These are phyloP conservation scores for Cryptococcus jaspeensis DNA, from an alignment of 1,284 basidiomycete genomes.

Conservation along the genomic window DNA sequence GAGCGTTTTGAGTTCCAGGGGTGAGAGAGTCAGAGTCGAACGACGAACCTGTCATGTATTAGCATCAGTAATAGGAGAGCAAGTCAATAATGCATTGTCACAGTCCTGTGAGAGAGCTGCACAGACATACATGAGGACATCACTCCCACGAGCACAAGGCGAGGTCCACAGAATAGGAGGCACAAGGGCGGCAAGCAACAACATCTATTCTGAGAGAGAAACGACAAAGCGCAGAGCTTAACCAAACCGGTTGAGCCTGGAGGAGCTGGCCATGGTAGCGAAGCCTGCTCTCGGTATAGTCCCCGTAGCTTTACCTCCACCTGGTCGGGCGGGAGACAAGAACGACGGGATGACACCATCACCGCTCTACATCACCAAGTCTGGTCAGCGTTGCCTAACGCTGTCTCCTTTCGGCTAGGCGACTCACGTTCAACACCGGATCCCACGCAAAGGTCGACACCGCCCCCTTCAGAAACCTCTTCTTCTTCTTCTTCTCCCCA, in stretches of 20 bases:
- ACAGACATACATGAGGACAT: too few relatives aligned
- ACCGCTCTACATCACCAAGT: constrained; percentile 33
- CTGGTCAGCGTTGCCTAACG: neutral
- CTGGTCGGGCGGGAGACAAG: constrained; percentile 38
- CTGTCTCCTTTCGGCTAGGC: neutral
- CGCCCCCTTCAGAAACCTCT: constrained; percentile 31
- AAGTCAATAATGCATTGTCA: too few relatives aligned
- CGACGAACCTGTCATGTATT: too few relatives aligned
- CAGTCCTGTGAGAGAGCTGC: too few relatives aligned
- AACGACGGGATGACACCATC: constrained; percentile 45
- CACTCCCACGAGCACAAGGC: too few relatives aligned
- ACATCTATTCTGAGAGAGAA: too few relatives aligned
- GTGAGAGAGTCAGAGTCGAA: neutral
- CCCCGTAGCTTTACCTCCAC: constrained; percentile 18
- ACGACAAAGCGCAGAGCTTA: neutral
- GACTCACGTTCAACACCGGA: constrained; percentile 42
- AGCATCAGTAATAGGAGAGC: too few relatives aligned
- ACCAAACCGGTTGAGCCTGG: constrained; percentile 11
- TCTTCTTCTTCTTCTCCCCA: constrained; percentile 51
- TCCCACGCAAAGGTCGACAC: constrained; percentile 40
- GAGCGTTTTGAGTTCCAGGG: neutral
- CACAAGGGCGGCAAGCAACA: too few relatives aligned
- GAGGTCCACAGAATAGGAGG: too few relatives aligned
- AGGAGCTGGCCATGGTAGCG: constrained; percentile 8
- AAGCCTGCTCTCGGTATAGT: constrained; percentile 41